Evolutionary conservation across 106 monocot genomes (phyloP).

Genomic region (Cymbidium sinense): DNA sequence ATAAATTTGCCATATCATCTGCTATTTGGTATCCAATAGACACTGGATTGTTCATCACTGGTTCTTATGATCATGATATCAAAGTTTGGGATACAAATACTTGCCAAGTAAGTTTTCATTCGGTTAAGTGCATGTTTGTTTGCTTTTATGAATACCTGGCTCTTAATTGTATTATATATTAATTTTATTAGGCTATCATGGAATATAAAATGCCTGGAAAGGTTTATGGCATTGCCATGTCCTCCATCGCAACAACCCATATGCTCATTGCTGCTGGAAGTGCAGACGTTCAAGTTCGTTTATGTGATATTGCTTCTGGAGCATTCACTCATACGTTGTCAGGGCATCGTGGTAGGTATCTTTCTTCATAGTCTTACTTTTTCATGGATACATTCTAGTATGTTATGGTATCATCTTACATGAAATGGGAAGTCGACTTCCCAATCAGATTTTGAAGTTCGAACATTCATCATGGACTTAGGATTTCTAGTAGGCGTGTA

Average conservation of each 20-base stretch:
- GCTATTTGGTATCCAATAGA: constrained; percentile 93
- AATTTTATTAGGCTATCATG: constrained; percentile 55
- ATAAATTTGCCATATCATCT: constrained; percentile 70
- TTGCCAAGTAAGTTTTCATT: constrained; percentile 48
- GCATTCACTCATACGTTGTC: constrained; percentile 96
- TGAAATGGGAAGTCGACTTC: too few species aligned
- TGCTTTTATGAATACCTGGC: neutral
- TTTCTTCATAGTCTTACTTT: constrained; percentile 3
- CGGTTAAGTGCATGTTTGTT: neutral
- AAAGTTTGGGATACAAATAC: constrained; percentile 98
- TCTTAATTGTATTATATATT: neutral
- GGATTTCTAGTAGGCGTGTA: too few species aligned
- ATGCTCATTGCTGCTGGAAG: constrained; percentile 92
- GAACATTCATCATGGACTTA: too few species aligned
- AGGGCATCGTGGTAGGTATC: constrained; percentile 78
- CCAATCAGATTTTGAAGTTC: too few species aligned
- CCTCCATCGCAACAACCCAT: constrained; percentile 69
- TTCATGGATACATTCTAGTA: neutral
- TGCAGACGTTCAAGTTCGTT: constrained; percentile 90
- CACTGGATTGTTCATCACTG: constrained; percentile 84
- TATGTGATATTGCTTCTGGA: constrained; percentile 94
- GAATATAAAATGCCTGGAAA: constrained; percentile 98
- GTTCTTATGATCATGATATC: constrained; percentile 80
- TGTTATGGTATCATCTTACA: neutral
- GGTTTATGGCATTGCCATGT: constrained; percentile 78